Conservation (phyloP, 805 yeast species). For the Scheffersomyces lignosus region DNA sequence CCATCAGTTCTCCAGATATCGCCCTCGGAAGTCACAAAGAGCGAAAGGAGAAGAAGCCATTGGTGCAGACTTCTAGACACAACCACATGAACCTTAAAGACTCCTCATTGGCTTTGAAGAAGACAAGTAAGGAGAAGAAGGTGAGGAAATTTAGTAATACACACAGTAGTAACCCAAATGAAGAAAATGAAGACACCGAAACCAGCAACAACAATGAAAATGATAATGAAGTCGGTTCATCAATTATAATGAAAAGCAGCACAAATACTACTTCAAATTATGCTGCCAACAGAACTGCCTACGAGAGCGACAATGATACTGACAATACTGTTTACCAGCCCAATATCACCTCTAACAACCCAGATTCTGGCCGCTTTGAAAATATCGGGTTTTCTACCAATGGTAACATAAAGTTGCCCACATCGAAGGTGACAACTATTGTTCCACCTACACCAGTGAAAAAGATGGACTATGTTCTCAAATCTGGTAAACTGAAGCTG, state of each 20-base stretch:
- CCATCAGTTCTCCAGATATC: too few relatives aligned
- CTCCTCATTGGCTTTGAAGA: constrained; percentile 39
- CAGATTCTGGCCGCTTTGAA: too few relatives aligned
- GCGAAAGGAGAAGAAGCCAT: constrained; percentile 7
- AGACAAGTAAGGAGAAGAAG: constrained; percentile 17
- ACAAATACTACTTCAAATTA: too few relatives aligned
- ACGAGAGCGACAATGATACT: background rate
- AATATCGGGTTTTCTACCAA: constrained; percentile 46
- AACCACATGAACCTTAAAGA: constrained; percentile 41
- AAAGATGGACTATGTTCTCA: constrained; percentile 47
- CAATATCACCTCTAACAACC: background rate
- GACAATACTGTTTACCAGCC: background rate
- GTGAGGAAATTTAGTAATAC: background rate
- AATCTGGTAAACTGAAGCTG: constrained; percentile 12
- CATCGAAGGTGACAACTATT: constrained; percentile 43
- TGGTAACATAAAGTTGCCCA: constrained; percentile 53
- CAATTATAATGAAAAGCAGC: too few relatives aligned
- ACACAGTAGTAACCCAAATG: constrained; percentile 1
- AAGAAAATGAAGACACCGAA: too few relatives aligned
- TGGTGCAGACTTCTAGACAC: constrained; percentile 20
- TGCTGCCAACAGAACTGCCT: background rate
- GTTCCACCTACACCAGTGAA: constrained; percentile 71
- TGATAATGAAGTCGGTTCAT: background rate
- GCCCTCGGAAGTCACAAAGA: too few relatives aligned
- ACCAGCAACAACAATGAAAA: too few relatives aligned